phyloP scores from a whole-genome alignment of 495 filamentous ascomycete genomes.

The Mytilinidion resinicola region DNA sequence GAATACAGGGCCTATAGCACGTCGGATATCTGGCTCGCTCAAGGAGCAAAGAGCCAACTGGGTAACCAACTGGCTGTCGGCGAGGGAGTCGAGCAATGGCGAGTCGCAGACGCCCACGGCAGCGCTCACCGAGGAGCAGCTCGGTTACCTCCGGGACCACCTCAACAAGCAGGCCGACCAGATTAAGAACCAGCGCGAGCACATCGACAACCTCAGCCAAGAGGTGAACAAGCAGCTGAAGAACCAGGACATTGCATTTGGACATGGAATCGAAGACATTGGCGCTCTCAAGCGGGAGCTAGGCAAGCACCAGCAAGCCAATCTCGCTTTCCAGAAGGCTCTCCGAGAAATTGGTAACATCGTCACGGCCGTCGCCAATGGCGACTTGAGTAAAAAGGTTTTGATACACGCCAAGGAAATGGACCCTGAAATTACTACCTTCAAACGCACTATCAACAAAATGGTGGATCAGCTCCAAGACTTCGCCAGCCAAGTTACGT shows the following conservation, averaged over 20 bases:
- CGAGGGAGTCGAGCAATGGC: constrained; percentile 26
- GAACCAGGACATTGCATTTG: constrained; percentile 49
- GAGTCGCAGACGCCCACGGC: constrained; percentile 27
- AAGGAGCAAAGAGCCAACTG: constrained; percentile 31
- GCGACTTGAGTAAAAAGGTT: constrained; percentile 96
- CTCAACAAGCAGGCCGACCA: constrained; percentile 47
- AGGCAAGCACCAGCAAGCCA: constrained; percentile 93
- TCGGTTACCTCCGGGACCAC: constrained; percentile 43
- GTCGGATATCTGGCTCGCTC: constrained; percentile 24
- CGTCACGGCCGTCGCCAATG: constrained; percentile 89
- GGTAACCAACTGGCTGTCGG: constrained; percentile 37
- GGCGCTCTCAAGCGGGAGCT: constrained; percentile 78
- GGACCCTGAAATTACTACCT: constrained; percentile 98
- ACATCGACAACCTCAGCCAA: constrained; percentile 40
- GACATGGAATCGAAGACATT: constrained; percentile 50
- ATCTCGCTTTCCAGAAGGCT: constrained; percentile 97
- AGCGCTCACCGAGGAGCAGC: constrained; percentile 40
- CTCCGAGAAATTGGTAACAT: constrained; percentile 95
- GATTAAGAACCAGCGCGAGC: constrained; percentile 55
- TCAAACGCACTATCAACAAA: constrained; percentile 95
- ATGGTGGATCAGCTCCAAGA: constrained; percentile 99
- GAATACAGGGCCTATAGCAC: constrained; percentile 13
- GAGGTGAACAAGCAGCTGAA: constrained; percentile 43
- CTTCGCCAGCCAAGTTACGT: constrained; percentile 94
- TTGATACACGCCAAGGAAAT: constrained; percentile 93